phyloP scores from a whole-genome alignment of 306 rosid genomes.

The Quercus glauca region DNA sequence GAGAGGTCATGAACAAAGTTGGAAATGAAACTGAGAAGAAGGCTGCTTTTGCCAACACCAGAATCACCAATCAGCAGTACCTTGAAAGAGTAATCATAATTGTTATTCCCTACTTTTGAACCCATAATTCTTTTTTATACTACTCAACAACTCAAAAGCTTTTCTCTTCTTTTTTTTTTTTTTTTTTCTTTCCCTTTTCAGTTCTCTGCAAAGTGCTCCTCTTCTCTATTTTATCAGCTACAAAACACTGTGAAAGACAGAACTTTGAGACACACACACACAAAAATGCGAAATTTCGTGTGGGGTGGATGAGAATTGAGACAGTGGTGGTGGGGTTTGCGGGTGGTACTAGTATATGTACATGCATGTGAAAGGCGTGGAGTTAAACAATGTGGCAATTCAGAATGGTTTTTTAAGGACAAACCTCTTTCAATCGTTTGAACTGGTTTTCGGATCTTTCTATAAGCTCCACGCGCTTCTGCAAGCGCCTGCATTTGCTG shows the following conservation, averaged over 20 bases:
- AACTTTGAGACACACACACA: not conserved
- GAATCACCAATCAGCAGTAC: conserved; percentile 86
- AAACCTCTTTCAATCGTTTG: conserved; percentile 30
- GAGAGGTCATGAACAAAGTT: conserved; percentile 60
- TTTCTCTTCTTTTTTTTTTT: not conserved
- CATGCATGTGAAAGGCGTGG: conserved; percentile 31
- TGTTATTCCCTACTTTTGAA: conserved; percentile 47
- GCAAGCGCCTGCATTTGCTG: conserved; percentile 13
- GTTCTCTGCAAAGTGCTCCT: conserved; percentile 1
- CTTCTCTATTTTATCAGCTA: conserved; percentile 11
- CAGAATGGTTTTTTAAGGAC: conserved; percentile 27
- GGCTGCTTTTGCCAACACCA: conserved; percentile 97
- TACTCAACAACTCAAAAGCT: not conserved
- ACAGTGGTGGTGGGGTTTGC: conserved; percentile 30
- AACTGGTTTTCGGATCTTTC: not conserved
- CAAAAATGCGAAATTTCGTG: conserved; percentile 21
- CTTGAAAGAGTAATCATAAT: conserved; percentile 86
- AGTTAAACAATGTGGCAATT: conserved; percentile 11
- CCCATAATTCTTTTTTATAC: conserved; percentile 35
- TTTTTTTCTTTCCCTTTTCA: not conserved
- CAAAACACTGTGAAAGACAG: not conserved
- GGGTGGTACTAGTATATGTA: not conserved
- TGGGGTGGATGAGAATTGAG: not conserved
- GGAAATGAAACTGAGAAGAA: conserved; percentile 83
- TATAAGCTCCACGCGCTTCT: conserved; percentile 41